A percentile compares a stretch with the other conserved stretches of the same genome.
phyloP scores from a whole-genome alignment of 805 yeast species.

The Saccharomycopsis sp. region DNA sequence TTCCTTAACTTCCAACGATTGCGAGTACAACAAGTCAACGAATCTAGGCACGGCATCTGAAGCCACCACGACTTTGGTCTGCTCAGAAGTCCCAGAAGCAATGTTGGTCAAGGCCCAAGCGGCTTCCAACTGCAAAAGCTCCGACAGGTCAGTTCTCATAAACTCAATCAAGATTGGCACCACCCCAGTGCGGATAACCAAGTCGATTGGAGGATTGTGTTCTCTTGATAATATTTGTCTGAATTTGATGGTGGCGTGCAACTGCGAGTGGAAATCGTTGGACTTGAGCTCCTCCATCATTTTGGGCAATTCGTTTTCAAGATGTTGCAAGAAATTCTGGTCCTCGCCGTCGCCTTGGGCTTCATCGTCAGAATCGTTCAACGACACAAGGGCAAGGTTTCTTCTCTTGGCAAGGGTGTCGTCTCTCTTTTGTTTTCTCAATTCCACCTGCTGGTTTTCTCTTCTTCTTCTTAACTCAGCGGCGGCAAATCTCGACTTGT shows the following conservation, averaged over 20 bases:
- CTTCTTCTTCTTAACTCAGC: constrained; percentile 97
- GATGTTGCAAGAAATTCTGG: constrained; percentile 20
- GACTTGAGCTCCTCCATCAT: constrained; percentile 79
- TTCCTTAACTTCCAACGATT: constrained; percentile 86
- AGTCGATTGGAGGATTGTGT: constrained; percentile 91
- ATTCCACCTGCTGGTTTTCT: constrained; percentile 93
- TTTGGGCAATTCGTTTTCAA: constrained; percentile 65
- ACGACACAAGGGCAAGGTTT: constrained; percentile 49
- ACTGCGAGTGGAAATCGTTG: constrained; percentile 65
- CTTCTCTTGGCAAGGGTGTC: constrained; percentile 92
- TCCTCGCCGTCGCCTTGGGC: constrained; percentile 27
- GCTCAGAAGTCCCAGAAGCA: constrained; percentile 87
- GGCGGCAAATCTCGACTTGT: constrained; percentile 85
- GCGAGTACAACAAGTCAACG: constrained; percentile 71
- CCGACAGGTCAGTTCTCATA: constrained; percentile 68
- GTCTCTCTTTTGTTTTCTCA: constrained; percentile 93
- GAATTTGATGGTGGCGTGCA: constrained; percentile 85
- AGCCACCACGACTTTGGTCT: constrained; percentile 84
- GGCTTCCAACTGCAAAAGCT: constrained; percentile 89
- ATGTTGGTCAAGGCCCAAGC: constrained; percentile 99
- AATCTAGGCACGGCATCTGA: constrained; percentile 91
- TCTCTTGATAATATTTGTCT: constrained; percentile 91
- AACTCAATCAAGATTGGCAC: constrained; percentile 85
- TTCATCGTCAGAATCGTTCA: constrained; percentile 44
- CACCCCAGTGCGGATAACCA: constrained; percentile 88